Percentiles rank a stretch among this genome's conserved stretches.
These are phyloP conservation scores for Thamnidium elegans DNA, from an alignment of 192 early-diverging fungal genomes.

Conservation along the genomic window DNA sequence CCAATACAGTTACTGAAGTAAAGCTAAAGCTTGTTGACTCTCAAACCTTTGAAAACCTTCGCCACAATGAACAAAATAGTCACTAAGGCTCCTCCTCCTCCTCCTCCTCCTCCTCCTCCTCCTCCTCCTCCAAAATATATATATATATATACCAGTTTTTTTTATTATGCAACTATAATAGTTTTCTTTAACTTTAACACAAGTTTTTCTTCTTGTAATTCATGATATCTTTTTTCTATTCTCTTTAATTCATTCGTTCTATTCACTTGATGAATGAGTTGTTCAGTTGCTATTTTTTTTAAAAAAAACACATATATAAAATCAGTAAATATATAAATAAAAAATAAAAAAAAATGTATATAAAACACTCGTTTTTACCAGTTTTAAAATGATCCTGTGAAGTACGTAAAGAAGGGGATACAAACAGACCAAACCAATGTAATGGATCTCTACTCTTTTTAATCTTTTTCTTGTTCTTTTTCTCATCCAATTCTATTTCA, in stretches of 20 bases:
- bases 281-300: neutral
- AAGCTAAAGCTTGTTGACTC: slow-evolving; percentile 26
- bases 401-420: slow-evolving; percentile 37
- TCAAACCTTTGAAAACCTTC: slow-evolving; percentile 23
- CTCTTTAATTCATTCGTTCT: slow-evolving; percentile 8
- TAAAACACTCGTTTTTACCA: slow-evolving; percentile 16
- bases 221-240: slow-evolving; percentile 20
- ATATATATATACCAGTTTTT: neutral
- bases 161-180: neutral
- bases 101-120: too few relatives aligned
- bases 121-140: too few relatives aligned
- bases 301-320: neutral
- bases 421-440: slow-evolving; percentile 48
- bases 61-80: neutral
- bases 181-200: slow-evolving; percentile 8
- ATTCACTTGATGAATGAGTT: slow-evolving; percentile 24
- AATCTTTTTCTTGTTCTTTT: slow-evolving; percentile 13
- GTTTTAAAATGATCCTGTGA: slow-evolving; percentile 38
- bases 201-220: slow-evolving; percentile 15
- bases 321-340: neutral
- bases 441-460: slow-evolving; percentile 33
- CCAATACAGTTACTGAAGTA: neutral
- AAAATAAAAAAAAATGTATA: neutral
- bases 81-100: too few relatives aligned
- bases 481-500: slow-evolving; percentile 15